A percentile compares a stretch with the other conserved stretches of the same genome.
These are phyloP conservation scores for Rostrohypoxylon terebratum DNA, from an alignment of 495 filamentous ascomycete species.

Conservation along the genomic window DNA sequence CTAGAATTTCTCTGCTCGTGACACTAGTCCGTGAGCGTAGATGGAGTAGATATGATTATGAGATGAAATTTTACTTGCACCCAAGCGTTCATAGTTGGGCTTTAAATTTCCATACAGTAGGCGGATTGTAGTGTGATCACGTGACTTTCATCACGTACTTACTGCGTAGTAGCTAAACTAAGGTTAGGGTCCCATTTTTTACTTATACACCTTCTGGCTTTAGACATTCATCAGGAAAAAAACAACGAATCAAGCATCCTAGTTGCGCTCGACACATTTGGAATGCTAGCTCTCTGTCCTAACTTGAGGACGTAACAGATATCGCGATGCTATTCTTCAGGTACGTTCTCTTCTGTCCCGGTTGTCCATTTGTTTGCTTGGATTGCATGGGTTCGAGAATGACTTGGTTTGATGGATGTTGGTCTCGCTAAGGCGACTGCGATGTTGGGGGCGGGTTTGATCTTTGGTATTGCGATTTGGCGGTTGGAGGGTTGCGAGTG, in stretches of 20 bases:
- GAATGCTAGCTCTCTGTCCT: conserved; percentile 4
- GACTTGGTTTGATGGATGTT: neutral
- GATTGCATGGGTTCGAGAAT: neutral
- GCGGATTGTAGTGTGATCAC: neutral
- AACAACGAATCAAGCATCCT: conserved; percentile 28
- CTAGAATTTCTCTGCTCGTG: neutral
- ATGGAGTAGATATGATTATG: neutral
- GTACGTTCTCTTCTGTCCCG: conserved; percentile 48
- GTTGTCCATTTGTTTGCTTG: neutral
- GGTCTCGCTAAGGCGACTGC: neutral
- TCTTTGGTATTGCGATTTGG: neutral
- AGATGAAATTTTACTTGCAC: neutral
- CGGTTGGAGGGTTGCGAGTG: neutral
- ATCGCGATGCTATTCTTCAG: conserved; percentile 70
- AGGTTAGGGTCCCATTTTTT: conserved; percentile 3
- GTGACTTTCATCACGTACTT: conserved; percentile 1
- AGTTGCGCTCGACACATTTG: conserved; percentile 22
- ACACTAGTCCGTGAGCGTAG: neutral
- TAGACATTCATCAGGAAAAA: neutral
- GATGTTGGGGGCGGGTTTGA: neutral
- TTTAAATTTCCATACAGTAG: neutral
- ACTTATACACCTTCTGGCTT: conserved; percentile 9
- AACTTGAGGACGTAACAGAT: neutral
- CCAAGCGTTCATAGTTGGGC: neutral
- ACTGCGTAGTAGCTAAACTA: neutral